phyloP scores from a whole-genome alignment of 352 stramenopile species.

The Pythium plurisporium region DNA sequence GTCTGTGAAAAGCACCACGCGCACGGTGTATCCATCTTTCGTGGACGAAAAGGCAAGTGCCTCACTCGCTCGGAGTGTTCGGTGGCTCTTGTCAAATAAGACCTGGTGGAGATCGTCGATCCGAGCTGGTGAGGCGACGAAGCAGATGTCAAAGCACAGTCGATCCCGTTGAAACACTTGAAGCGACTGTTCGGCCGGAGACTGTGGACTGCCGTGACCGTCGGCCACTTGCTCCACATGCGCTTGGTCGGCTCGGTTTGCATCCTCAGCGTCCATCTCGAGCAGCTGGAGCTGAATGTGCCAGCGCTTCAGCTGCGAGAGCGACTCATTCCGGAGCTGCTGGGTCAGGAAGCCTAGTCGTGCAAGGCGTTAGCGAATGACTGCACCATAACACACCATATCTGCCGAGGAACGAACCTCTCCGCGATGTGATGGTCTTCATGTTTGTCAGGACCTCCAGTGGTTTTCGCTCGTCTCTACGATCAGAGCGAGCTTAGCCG shows the following conservation, averaged over 20 bases:
- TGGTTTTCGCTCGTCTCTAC: neutral
- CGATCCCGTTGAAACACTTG: constrained; percentile 12
- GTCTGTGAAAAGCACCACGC: constrained; percentile 27
- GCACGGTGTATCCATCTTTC: constrained; percentile 21
- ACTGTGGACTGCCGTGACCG: neutral
- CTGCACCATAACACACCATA: neutral
- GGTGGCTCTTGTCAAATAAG: constrained; percentile 28
- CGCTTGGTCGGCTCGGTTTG: neutral
- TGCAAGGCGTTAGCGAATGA: neutral
- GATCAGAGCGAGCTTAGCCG: neutral
- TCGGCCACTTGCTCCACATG: neutral
- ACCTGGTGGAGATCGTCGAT: constrained; percentile 26
- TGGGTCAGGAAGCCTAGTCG: constrained; percentile 39
- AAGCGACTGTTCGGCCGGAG: neutral
- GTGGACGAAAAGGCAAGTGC: constrained; percentile 53
- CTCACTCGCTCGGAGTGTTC: constrained; percentile 8
- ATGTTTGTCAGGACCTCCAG: constrained; percentile 12
- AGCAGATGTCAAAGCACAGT: constrained; percentile 45
- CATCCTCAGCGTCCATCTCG: neutral
- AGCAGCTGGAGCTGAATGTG: constrained; percentile 39
- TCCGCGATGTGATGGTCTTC: constrained; percentile 18
- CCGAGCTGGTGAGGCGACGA: constrained; percentile 20
- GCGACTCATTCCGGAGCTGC: constrained; percentile 20
- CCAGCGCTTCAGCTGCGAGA: constrained; percentile 40
- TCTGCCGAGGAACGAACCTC: constrained; percentile 15